phyloP scores from a whole-genome alignment of 78 protist species.

The Dictyostelium firmibasis region DNA sequence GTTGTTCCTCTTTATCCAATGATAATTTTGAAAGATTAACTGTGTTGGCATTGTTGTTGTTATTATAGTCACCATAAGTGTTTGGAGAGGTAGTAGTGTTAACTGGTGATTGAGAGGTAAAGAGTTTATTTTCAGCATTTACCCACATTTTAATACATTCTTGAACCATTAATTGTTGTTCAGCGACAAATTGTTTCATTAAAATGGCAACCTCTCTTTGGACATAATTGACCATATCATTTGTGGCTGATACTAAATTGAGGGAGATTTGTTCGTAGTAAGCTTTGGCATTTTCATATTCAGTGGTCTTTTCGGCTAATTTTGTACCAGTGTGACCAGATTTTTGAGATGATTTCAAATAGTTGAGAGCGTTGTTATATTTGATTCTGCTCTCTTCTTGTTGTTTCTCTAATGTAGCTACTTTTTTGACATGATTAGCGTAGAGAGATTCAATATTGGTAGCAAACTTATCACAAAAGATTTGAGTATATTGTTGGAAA shows the following conservation, averaged over 20 bases:
- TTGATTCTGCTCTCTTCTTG: slow-evolving; percentile 60
- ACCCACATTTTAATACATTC: slow-evolving; percentile 69
- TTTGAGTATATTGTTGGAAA: slow-evolving; percentile 69
- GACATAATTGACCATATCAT: slow-evolving; percentile 27
- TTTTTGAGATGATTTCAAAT: slow-evolving; percentile 40
- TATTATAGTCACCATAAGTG: not conserved
- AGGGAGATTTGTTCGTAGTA: slow-evolving; percentile 30
- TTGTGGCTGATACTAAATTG: not conserved
- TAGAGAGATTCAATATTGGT: slow-evolving; percentile 21
- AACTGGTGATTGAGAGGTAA: slow-evolving; percentile 51
- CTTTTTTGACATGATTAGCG: slow-evolving; percentile 16
- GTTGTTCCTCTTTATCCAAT: not conserved
- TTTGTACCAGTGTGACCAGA: not conserved
- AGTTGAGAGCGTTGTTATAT: slow-evolving; percentile 2
- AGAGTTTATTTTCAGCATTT: slow-evolving; percentile 26
- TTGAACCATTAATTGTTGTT: slow-evolving; percentile 41
- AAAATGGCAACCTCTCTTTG: slow-evolving; percentile 46
- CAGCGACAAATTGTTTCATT: slow-evolving; percentile 38
- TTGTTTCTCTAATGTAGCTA: not conserved
- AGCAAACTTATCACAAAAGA: slow-evolving; percentile 43
- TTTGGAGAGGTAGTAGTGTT: not conserved
- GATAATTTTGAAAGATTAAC: slow-evolving; percentile 19
- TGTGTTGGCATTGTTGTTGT: not conserved
- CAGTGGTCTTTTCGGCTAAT: slow-evolving; percentile 26
- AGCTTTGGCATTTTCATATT: slow-evolving; percentile 22